Evolutionary conservation across 441 rosid species (phyloP), one percentile per base, ranked within the genome.

Genomic region (Erodium chrysanthum): DNA sequence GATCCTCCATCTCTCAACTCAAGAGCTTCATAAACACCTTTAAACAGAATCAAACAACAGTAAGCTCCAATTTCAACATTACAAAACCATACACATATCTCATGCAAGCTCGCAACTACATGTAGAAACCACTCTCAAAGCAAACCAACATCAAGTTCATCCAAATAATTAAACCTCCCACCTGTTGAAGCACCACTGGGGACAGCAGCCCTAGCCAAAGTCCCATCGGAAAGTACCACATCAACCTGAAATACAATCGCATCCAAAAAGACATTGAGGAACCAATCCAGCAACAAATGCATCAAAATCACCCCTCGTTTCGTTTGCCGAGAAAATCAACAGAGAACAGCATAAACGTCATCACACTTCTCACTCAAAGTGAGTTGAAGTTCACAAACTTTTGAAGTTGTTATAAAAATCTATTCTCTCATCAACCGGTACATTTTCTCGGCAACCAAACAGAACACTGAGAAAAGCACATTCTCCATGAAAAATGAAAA

Each of bases 101-200:
- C 0, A 33, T 40, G 8, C 7, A 40, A 7, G 8, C 14, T 12
- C 3, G n/a, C 50, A 12, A 12, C 50, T 44, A 12, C 42, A 3
- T 37, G 42, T 37, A 37, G 29, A 40, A 40, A 40, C 48, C 1
- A 40, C n/a, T 40, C 48, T 40, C 14, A 14, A 40, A 40, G 2
- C 14, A 0, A 20, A 7, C 3, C 15, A 25, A 10, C 7, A 6
- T 2, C 59, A 23, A 25, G 0, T 35, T 48, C 35, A 5, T 18
- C 40, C 9, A 9, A 17, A 12, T 1, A 42, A 12, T 18, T 3
- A 6, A n/a, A 2, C 12, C 1, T 71, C 40, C 64, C 76, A 82
- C 82, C 84, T 17, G 84, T 82, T 68, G 84, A 82, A 68, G 84
- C 84, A 66, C 84, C 86, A 33, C 84, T 82, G 2, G 86, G 86